Evolutionary conservation across 805 yeast genomes (phyloP).

Genomic region (Hagleromyces aurorensis): DNA sequence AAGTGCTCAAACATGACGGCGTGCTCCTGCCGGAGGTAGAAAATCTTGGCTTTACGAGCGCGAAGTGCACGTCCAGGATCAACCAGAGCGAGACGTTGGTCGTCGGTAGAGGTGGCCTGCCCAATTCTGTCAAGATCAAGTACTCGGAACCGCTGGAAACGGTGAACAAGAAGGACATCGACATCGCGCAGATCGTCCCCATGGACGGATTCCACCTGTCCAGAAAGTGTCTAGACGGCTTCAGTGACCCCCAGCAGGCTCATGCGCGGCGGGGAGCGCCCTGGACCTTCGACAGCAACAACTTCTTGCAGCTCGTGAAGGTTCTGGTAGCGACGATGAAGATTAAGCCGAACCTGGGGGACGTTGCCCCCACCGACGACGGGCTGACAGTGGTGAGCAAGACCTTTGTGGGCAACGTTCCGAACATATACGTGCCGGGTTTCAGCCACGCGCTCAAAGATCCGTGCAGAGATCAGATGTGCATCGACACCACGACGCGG

Average conservation of each 20-base stretch:
- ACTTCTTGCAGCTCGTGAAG: constrained; percentile 22
- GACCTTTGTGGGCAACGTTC: constrained; percentile 21
- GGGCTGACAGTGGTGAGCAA: constrained; percentile 14
- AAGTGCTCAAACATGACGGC: too few relatives aligned
- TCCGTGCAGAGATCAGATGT: constrained; percentile 51
- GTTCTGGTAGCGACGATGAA: constrained; percentile 14
- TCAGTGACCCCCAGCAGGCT: constrained; percentile 52
- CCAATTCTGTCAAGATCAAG: constrained; percentile 18
- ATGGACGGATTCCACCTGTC: constrained; percentile 80
- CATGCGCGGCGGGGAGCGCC: constrained; percentile 74
- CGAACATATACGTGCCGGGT: constrained; percentile 48
- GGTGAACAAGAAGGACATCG: constrained; percentile 8
- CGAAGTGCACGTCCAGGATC: too few relatives aligned
- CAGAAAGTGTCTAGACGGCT: constrained; percentile 36
- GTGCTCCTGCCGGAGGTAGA: background rate
- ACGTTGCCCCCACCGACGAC: constrained; percentile 7
- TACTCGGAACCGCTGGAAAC: constrained; percentile 1
- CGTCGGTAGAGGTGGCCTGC: constrained; percentile 27
- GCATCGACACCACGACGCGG: constrained; percentile 38
- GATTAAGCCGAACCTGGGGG: constrained; percentile 12
- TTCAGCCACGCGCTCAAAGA: constrained; percentile 72
- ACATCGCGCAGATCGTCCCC: constrained; percentile 42
- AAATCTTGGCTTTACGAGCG: background rate
- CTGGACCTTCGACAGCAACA: constrained; percentile 65
- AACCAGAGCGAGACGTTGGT: too few relatives aligned